Evolutionary conservation across 768 basidiomycete species (phyloP), one percentile per base, ranked within the genome.

Genomic region (Mrakia hoshinonis): DNA sequence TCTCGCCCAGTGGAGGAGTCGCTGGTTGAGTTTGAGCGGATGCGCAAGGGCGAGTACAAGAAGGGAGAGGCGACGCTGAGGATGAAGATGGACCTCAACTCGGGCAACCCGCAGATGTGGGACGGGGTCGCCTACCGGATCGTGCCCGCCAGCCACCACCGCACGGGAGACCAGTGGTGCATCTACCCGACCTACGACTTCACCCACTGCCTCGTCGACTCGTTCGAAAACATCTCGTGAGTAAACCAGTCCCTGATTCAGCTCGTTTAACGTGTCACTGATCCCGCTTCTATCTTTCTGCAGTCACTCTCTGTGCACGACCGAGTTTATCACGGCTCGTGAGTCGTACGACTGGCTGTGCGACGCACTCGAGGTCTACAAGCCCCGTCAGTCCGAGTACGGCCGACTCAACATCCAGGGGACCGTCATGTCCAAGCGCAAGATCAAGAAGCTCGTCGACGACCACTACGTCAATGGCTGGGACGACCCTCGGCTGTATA

Each of bases 311-410:
- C 83, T 99, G 7, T 99, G 96, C 77, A 99, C 96, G 0, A 87
- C 86, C 48, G 96, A 99, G 79, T 99, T 99, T 79, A 88, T 98
- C 75, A 87, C 88, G 26, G 93, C 96, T 2, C 89, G 96, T 68
- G 90, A 92, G 77, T 96, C 96, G 0, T 98, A 99, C 79, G 96
- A 99, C 77, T 99, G 96, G 96, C 85, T 99, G 15, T 99, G 96
- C 76, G 95, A 99, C 78, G 92, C 91, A 3, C 83, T 98, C n/a
- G 91, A 90, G 73, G 89, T 98, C 2, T 99, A 98, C 84, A 96
- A 93, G 79, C 94, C 96, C 26, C 87, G 87, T 70, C 96, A 99
- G 81, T 94, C 92, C 60, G 96, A 99, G 79, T 98, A 91, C 76
- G 96, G 96, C 26, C 86, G 96, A 68, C 84, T 98, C 60, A 92